Conservation (phyloP, 805 yeast genomes). For the Lipomyces chichibuensis region DNA sequence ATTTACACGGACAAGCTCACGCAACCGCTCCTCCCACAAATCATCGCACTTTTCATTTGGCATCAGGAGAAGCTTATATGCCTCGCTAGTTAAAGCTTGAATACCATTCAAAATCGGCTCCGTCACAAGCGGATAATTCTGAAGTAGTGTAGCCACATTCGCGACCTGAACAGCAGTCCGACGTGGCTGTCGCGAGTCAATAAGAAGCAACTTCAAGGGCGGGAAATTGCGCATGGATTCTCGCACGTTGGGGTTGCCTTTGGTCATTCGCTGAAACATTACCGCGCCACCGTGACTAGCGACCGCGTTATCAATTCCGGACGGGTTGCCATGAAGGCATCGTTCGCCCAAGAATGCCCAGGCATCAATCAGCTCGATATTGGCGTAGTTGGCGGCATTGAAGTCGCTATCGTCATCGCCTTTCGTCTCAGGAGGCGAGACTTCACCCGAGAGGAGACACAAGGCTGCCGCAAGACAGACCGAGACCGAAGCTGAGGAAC, state of each 20-base stretch:
- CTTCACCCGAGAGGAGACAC: slow-evolving; percentile 26
- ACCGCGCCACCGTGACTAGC: slow-evolving; percentile 97
- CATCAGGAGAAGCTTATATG: slow-evolving; percentile 59
- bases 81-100: slow-evolving; percentile 72
- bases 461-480: slow-evolving; percentile 74
- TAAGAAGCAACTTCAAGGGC: slow-evolving; percentile 68
- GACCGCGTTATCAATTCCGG: slow-evolving; percentile 95
- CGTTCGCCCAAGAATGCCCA: slow-evolving; percentile 95
- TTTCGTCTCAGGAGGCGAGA: slow-evolving; percentile 17
- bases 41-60: slow-evolving; percentile 43
- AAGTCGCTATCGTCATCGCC: slow-evolving; percentile 37
- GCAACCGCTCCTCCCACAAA: slow-evolving; percentile 45
- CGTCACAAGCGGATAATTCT: slow-evolving; percentile 58
- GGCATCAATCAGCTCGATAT: slow-evolving; percentile 65
- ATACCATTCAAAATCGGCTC: slow-evolving; percentile 71
- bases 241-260: slow-evolving; percentile 26
- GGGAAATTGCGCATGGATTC: slow-evolving; percentile 57
- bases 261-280: slow-evolving; percentile 64
- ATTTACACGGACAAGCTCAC: slow-evolving; percentile 73
- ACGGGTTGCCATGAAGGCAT: slow-evolving; percentile 94
- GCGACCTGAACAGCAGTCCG: slow-evolving; percentile 83
- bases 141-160: slow-evolving; percentile 62
- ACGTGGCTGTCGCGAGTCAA: slow-evolving; percentile 86
- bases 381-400: slow-evolving; percentile 40
- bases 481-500: slow-evolving; percentile 88